Conservation (phyloP, 192 early-diverging fungal genomes). For the Thamnidium elegans region DNA sequence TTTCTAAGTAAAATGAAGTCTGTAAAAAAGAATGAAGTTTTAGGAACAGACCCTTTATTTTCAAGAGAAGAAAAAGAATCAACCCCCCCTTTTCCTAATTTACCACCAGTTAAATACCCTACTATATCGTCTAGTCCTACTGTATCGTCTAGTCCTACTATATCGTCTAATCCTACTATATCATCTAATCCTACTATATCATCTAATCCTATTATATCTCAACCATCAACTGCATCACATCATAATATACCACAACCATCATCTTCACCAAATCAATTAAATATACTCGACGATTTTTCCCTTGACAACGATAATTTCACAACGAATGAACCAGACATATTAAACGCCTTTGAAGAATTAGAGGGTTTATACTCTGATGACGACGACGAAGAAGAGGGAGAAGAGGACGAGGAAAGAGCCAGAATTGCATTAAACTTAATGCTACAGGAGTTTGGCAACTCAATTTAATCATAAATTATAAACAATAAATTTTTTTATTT, state of each 20-base stretch:
- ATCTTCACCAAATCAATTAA: too few species aligned
- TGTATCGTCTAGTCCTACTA: too few species aligned
- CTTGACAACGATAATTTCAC: not conserved
- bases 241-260: too few species aligned
- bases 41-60: not conserved
- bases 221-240: too few species aligned
- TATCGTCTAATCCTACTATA: too few species aligned
- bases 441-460: slow-evolving; percentile 1
- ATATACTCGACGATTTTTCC: not conserved
- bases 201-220: too few species aligned
- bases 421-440: slow-evolving; percentile 13
- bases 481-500: too few species aligned
- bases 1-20: not conserved
- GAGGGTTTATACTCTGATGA: not conserved
- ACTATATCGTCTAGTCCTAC: too few species aligned
- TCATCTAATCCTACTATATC: too few species aligned
- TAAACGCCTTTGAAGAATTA: too few species aligned
- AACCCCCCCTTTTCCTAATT: not conserved
- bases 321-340: not conserved
- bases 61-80: not conserved
- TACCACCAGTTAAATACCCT: too few species aligned
- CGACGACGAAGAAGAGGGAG: not conserved
- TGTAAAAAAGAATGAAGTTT: not conserved
- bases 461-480: not conserved
- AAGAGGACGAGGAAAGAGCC: slow-evolving; percentile 5